Base-by-base conservation (phyloP, 805 yeast genomes). In the Scheffersomyces ergatensis region DNA sequence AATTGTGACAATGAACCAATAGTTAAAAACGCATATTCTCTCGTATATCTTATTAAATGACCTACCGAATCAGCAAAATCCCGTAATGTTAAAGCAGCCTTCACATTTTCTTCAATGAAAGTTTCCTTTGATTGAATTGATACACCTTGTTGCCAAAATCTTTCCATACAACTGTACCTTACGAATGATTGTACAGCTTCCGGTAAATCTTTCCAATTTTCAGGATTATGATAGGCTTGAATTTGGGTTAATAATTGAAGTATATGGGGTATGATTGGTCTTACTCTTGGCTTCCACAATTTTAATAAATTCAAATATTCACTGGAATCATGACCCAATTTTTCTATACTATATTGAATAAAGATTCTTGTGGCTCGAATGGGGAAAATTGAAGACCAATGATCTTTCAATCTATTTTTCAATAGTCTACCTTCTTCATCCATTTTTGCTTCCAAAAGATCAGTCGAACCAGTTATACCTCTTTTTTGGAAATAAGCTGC, bases 111-210 rank as follows among this genome's bases (percentile, higher is more conserved):
- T 57, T 87, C 96, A 47, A 93, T 83, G 51, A 93, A 95, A 25
- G 93, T 89, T 58, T 93, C 98, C 54, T 88, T 85, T 2, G 96
- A 82, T 63, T 93, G 96, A 43, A 87, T 85, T 1, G 97, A 87
- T 17, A 95, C 95, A 14, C 99, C 99, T 45, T 89, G 95, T 57
- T 95, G 98, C 99, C 99, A 93, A 60, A 93, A 93, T 54, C 98
- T 74, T 66, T 93, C 99, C 58, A 83, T 81, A 37, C 95, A 85
- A 45, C 95, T 84, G 53, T 88, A 84, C 48, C 78, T 77, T n/a
- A 92, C 96, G 69, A 95, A 92, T 1, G 92, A 74, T 59, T 88
- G 96, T 1, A 93, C 98, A 42, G 89, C 95, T 2, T 76, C 76
- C 0, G 99, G 98, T 36, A 93, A 70, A 30, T 80, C 86, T 12